Evolutionary conservation across 129 eudicot species (phyloP), one percentile per base, ranked within the genome.

Genomic region (Lactuca saligna): DNA sequence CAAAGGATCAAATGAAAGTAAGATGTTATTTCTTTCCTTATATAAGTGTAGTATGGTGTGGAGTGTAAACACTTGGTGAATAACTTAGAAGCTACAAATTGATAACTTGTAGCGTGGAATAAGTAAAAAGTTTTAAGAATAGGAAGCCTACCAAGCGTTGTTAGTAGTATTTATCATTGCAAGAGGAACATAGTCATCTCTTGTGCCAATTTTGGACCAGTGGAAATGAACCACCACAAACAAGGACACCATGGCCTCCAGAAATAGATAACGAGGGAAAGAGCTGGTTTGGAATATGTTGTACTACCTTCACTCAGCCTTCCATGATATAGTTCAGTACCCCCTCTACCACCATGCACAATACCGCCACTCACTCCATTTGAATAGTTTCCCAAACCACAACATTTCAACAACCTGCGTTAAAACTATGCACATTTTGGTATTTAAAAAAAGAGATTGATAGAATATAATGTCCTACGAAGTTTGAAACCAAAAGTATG

Each of bases 321-420:
- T 70, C 97, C 97, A 73, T 74, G 72, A 78, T 56, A 90, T 68
- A 80, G 60, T 46, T 95, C 97, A 39, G 85, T 75, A 7, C 97
- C 97, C 32, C 97, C 97, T 79, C 81, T 82, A 65, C 97, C 97
- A n/a, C 97, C 97, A 74, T 90, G 97, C 65, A 95, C 97, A 75
- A 91, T 95, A 60, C 97, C 97, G 67, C 88, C 97, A 60, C 97
- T 90, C 53, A 91, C 97, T 66, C 97, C 97, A 76, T 86, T 82
- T 61, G 94, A 86, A 80, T 82, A 90, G 65, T 90, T 86, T 60
- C 97, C 97, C 75, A 58, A 60, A 63, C 97, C 97, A 73, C 84
- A 66, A 74, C 97, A 55, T 82, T 90, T 67, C 74, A 74, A 80
- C 97, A 90, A 67, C 97, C 97, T 90, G 81, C 20, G 20, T 20